Conservation (phyloP, 139 green algal species). For the Auxenochlorella protothecoides region DNA sequence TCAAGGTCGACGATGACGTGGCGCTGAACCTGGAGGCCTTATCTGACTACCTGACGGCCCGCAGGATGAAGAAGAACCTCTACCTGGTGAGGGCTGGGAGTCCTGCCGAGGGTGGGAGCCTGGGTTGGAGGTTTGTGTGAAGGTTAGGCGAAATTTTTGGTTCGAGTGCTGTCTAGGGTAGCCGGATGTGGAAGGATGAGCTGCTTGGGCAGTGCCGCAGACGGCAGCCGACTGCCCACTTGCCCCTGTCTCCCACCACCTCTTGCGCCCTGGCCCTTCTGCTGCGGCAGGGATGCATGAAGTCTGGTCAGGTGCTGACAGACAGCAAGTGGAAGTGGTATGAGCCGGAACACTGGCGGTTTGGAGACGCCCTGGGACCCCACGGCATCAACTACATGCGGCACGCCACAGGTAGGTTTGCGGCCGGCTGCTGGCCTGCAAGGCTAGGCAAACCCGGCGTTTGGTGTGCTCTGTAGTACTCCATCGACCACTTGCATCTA, state of each 20-base stretch:
- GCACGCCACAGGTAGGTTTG: constrained; percentile 24
- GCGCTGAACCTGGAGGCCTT: constrained; percentile 40
- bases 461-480: no score
- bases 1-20: constrained; percentile 58
- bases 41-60: constrained; percentile 27
- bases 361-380: constrained; percentile 34
- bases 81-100: constrained; percentile 35
- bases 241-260: not conserved
- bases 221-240: not conserved
- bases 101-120: not conserved
- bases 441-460: no score
- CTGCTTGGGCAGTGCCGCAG: no score
- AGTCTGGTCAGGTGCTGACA: constrained; percentile 47
- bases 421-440: not conserved
- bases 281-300: constrained; percentile 49
- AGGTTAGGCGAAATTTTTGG: no score
- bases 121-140: no score
- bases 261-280: not conserved
- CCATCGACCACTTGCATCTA: no score
- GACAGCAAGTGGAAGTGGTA: constrained; percentile 42
- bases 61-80: constrained; percentile 39
- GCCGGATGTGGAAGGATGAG: no score
- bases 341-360: constrained; percentile 50
- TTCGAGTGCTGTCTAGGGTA: no score
- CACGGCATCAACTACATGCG: constrained; percentile 39